Percentiles rank a stretch among this genome's conserved stretches.
Evolutionary conservation across 2,329 filamentous ascomycete genomes (phyloP).

Genomic region (Trichoderma atroviride): DNA sequence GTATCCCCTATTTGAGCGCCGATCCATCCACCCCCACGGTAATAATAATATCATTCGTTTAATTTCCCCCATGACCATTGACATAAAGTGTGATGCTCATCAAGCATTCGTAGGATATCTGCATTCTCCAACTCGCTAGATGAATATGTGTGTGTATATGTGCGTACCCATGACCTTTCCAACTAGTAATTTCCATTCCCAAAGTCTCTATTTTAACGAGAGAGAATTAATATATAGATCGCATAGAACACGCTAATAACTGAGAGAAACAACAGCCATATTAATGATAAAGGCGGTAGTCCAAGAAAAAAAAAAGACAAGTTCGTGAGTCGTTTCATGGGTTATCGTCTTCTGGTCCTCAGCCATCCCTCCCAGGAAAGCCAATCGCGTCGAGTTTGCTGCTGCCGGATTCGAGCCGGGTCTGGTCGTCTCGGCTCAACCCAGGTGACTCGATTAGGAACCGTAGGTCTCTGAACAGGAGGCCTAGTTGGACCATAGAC

Average conservation of each 20-base stretch:
- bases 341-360: slow-evolving; percentile 34
- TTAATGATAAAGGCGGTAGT: background rate
- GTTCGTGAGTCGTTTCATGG: background rate
- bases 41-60: background rate
- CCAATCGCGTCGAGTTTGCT: slow-evolving; percentile 19
- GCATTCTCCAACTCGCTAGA: background rate
- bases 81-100: background rate
- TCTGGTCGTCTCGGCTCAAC: slow-evolving; percentile 31
- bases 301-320: background rate
- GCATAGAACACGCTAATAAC: background rate
- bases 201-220: background rate
- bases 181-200: background rate
- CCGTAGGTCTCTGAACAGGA: slow-evolving; percentile 24
- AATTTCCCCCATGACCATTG: background rate
- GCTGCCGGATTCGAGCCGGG: slow-evolving; percentile 21
- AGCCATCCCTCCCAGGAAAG: slow-evolving; percentile 33
- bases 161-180: background rate
- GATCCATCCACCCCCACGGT: background rate
- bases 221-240: background rate
- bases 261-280: background rate
- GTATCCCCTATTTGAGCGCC: background rate
- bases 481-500: background rate
- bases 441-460: slow-evolving; percentile 28
- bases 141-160: slow-evolving; percentile 1
- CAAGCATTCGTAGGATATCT: background rate